Evolutionary conservation across 805 yeast species (phyloP), one percentile per base, ranked within the genome.

Genomic region (Dipodascus albidus): DNA sequence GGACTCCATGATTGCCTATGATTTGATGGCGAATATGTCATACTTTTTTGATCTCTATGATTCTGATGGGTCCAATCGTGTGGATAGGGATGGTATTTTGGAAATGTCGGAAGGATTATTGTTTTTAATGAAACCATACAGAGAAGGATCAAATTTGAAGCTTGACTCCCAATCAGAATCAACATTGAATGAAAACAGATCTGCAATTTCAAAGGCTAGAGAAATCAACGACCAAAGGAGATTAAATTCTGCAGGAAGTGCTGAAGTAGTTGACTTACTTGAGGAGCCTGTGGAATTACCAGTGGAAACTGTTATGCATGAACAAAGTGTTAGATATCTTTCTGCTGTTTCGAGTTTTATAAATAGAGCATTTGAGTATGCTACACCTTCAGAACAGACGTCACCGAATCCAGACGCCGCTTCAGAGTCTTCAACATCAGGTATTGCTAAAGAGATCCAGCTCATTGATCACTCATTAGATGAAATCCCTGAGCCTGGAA

Each of bases 281-380:
- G 53, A 56, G 19, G 64, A 60, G 53, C 9, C 47, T 23, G 50
- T 50, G 20, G 52, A 51, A 9, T 55, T 50, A 9, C 22, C 35
- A 61, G 81, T 79, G 59, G 81, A 79, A 48, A 52, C 44, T 47
- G 52, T 54, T 14, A 48, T 47, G 50, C 69, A 68, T 56, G 67
- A 64, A 56, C 72, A 68, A 53, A 56, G 63, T 1, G 65, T 64
- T 2, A 59, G 96, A 57, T 91, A 89, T 62, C 73, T 93, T 23
- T 78, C 87, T 1, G 91, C 96, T 0, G 93, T 96, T 2, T 85
- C 96, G 56, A 81, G 78, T 19, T 93, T 91, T 61, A 79, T 91
- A 48, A 87, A 87, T 66, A 73, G 95, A 55, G 88, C 95, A 0
- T 89, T 89, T 64, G 96, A 89, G 63, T 88, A 89, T 66, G 95